Percentiles rank a stretch among this genome's conserved stretches.
Conservation (phyloP, 2,329 filamentous ascomycete species). For the Arthrobotrys megalospora region DNA sequence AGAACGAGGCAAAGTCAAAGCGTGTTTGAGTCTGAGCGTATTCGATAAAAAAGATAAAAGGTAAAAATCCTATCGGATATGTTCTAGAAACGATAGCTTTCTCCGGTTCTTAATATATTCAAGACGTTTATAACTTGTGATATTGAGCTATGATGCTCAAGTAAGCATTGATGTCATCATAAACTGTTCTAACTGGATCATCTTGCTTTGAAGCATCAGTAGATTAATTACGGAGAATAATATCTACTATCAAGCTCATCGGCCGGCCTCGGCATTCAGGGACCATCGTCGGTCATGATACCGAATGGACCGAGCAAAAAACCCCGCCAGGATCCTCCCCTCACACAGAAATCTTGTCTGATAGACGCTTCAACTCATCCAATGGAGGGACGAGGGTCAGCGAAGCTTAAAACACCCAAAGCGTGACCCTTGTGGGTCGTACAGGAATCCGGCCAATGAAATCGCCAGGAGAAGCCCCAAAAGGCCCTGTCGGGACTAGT, state of each 20-base stretch:
- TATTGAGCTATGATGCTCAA: slow-evolving; percentile 21
- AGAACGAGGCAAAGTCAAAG: background rate
- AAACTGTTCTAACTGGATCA: slow-evolving; percentile 20
- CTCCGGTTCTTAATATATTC: slow-evolving; percentile 39
- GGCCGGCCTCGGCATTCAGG: slow-evolving; percentile 6
- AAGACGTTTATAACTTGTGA: slow-evolving; percentile 35
- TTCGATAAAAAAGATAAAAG: background rate
- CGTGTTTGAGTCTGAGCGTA: slow-evolving; percentile 14
- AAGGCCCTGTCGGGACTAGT: slow-evolving; percentile 30
- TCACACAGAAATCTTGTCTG: slow-evolving; percentile 23
- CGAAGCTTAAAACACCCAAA: slow-evolving; percentile 39
- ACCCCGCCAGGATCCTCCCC: background rate
- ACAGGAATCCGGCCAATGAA: slow-evolving; percentile 47
- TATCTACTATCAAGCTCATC: slow-evolving; percentile 32
- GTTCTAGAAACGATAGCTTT: slow-evolving; percentile 22
- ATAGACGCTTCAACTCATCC: slow-evolving; percentile 53
- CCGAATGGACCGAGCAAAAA: slow-evolving; percentile 26
- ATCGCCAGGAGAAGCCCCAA: slow-evolving; percentile 29
- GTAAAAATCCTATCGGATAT: slow-evolving; percentile 25
- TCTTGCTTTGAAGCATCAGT: background rate
- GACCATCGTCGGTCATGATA: slow-evolving; percentile 23
- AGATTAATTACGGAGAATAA: slow-evolving; percentile 52
- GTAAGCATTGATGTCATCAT: slow-evolving; percentile 37
- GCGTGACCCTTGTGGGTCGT: slow-evolving; percentile 46
- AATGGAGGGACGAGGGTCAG: slow-evolving; percentile 24